A percentile compares a stretch with the other conserved stretches of the same genome.
These are phyloP conservation scores for Borovskyia barvae DNA, from an alignment of 208 protist genomes.

Conservation along the genomic window DNA sequence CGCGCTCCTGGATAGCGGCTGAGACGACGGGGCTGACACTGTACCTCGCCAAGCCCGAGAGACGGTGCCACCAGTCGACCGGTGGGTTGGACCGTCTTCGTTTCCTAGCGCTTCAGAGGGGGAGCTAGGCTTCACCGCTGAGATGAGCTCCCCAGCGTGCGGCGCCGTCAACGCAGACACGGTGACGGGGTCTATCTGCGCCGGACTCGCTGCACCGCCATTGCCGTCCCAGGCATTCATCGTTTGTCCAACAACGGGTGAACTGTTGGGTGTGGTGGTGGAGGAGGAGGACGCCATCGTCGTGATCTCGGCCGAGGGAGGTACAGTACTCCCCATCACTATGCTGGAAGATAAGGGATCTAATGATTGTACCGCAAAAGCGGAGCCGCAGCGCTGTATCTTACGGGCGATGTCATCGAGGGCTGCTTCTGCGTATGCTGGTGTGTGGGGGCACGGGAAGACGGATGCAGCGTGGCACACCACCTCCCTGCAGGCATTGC, in stretches of 20 bases:
- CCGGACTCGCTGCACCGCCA: not conserved
- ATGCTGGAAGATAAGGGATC: constrained; percentile 18
- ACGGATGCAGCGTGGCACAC: constrained; percentile 30
- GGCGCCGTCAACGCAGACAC: constrained; percentile 8
- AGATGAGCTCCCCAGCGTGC: not conserved
- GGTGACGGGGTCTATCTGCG: not conserved
- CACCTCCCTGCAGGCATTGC: constrained; percentile 40
- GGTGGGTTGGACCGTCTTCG: not conserved
- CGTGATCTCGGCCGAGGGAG: not conserved
- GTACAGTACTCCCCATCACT: not conserved
- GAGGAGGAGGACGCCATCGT: constrained; percentile 6
- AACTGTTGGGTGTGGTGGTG: constrained; percentile 7
- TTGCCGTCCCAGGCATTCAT: not conserved
- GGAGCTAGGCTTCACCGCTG: not conserved
- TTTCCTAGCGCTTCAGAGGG: not conserved
- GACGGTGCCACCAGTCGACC: not conserved
- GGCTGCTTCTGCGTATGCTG: constrained; percentile 23
- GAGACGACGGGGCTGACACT: not conserved
- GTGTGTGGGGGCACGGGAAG: constrained; percentile 37
- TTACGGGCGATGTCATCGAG: constrained; percentile 46
- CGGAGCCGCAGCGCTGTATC: constrained; percentile 15
- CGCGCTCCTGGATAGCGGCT: not conserved
- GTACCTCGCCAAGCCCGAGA: not conserved
- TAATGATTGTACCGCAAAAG: constrained; percentile 19
- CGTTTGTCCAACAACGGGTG: not conserved